Conservation (phyloP, 345 rosid species). For the Citrus unshiu region DNA sequence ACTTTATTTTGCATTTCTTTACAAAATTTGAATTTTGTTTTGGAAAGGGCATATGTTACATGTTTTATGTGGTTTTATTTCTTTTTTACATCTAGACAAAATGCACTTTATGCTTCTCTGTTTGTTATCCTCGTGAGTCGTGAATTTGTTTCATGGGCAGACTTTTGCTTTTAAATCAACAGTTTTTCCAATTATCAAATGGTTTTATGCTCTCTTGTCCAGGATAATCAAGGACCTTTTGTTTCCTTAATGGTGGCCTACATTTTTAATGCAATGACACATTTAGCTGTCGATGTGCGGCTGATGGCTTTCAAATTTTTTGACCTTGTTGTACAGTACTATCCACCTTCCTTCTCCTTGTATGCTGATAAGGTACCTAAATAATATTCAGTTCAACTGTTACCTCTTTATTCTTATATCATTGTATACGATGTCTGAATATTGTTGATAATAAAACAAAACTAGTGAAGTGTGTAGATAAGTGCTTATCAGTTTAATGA, state of each 20-base stretch:
- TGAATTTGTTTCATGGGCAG: neutral
- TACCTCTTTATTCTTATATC: neutral
- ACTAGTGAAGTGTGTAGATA: neutral
- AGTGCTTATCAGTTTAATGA: neutral
- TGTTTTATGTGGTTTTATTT: neutral
- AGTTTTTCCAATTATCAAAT: constrained; percentile 17
- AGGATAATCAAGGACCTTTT: constrained; percentile 74
- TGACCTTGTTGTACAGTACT: constrained; percentile 59
- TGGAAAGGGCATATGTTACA: neutral
- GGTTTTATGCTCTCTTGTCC: constrained; percentile 27
- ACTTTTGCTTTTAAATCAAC: neutral
- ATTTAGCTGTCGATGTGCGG: constrained; percentile 72
- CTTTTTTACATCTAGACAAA: neutral
- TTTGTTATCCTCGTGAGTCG: neutral
- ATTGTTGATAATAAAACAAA: neutral
- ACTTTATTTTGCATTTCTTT: neutral
- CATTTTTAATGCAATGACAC: constrained; percentile 75
- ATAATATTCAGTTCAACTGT: neutral
- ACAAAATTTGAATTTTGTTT: neutral
- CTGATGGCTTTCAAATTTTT: constrained; percentile 82
- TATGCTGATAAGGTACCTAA: constrained; percentile 71
- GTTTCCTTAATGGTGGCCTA: constrained; percentile 70
- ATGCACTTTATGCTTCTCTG: neutral
- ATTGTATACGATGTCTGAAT: neutral
- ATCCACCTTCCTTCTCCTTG: constrained; percentile 60